Base-by-base conservation (phyloP, 1,139 yeast genomes). In the Blastobotrys indianensis region DNA sequence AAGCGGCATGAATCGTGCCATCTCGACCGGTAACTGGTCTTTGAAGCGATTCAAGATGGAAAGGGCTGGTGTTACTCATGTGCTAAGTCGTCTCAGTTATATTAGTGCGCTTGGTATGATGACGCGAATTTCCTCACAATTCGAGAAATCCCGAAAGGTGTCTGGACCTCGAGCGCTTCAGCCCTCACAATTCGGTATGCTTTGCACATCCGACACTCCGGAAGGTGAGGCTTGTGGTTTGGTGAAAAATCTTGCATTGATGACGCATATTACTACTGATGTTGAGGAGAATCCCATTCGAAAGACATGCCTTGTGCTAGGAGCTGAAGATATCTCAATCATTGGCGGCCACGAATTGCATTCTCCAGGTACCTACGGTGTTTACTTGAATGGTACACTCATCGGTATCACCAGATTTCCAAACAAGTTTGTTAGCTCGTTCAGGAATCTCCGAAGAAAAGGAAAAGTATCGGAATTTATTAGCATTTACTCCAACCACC, bases 141-240 rank as follows among this genome's bases (percentile, higher is more conserved):
- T 92, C 62, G 99, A 92, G 67, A 92, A 92, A 65, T 88, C 97
- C 2, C 77, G 99, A 71, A 92, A 92, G 66, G 98, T 92, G 37
- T 86, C 96, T 2, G 99, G 99, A 44, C 99, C 99, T 37, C 85
- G 99, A 76, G 97, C 99, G 16, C 75, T 92, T 56, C 99, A 92
- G 66, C 98, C 99, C 10, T 94, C 98, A 1, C 98, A 92, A 68
- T 92, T 92, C 66, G 98, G 98, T 62, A 92, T 92, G 97, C 74
- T 92, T 52, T 92, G 99, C 75, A 88, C 98, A 6, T 86, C 97
- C 0, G 99, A 92, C 76, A 92, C 99, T 0, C 99, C 99, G 2
- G 99, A 92, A 76, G 99, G 99, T 74, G 99, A 94, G 66, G 98
- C 99, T 1, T 92, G 99, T 79, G 99, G 99, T 60, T 76, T 92